Percentiles rank a stretch among this genome's conserved stretches.
phyloP scores from a whole-genome alignment of 352 stramenopile genomes.

The Saprolegnia diclina region DNA sequence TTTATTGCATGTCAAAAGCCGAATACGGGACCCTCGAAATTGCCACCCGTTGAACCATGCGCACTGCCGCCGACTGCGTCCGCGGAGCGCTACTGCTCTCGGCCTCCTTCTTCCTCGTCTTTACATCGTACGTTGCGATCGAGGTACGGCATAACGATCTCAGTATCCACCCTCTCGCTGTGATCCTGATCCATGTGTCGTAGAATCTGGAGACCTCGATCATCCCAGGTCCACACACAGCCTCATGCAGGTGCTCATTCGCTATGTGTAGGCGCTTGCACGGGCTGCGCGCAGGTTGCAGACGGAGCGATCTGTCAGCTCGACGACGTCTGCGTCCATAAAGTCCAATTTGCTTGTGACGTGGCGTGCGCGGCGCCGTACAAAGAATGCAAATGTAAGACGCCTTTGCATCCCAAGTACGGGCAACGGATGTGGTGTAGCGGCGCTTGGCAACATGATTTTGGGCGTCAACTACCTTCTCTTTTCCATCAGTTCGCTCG shows the following conservation, averaged over 20 bases:
- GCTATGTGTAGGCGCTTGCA: background rate
- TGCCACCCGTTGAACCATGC: background rate
- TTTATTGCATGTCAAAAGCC: too few relatives aligned
- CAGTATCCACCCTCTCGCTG: background rate
- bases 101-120: constrained; percentile 11
- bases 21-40: too few relatives aligned
- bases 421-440: background rate
- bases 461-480: constrained; percentile 16
- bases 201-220: constrained; percentile 26
- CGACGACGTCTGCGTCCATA: constrained; percentile 9
- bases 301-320: background rate
- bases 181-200: background rate
- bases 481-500: constrained; percentile 12
- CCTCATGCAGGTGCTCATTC: background rate
- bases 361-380: constrained; percentile 10
- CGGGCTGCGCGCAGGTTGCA: background rate
- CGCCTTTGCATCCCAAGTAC: too few relatives aligned
- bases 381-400: background rate
- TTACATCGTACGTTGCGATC: constrained; percentile 18
- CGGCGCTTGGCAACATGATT: constrained; percentile 17
- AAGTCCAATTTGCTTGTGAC: constrained; percentile 21
- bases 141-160: background rate
- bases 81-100: constrained; percentile 7
- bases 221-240: background rate
- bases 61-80: background rate